A percentile compares a stretch with the other conserved stretches of the same genome.
Conservation (phyloP, 2,329 filamentous ascomycete species). For the Thelonectria discophora region DNA sequence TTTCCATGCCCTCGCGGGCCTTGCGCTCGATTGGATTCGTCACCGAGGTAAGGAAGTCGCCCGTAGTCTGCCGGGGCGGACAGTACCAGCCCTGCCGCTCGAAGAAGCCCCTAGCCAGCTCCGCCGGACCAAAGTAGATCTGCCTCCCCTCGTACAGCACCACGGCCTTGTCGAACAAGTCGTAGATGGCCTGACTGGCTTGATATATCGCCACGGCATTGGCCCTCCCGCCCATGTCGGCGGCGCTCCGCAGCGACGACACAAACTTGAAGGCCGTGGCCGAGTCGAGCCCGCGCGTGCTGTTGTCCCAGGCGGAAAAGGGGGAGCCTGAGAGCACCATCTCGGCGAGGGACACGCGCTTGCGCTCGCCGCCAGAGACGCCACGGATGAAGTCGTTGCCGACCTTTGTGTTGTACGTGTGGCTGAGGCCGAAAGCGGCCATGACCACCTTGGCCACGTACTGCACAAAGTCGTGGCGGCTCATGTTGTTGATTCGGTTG, state of each 20-base stretch:
- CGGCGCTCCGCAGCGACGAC: conserved; percentile 69
- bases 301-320: conserved; percentile 73
- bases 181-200: conserved; percentile 74
- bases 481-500: conserved; percentile 69
- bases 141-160: conserved; percentile 81
- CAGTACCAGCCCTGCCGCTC: conserved; percentile 74
- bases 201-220: conserved; percentile 77
- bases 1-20: conserved; percentile 65
- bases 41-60: conserved; percentile 75
- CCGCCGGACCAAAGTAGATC: conserved; percentile 76
- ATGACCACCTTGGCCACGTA: conserved; percentile 74
- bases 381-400: conserved; percentile 79
- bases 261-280: conserved; percentile 79
- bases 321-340: conserved; percentile 72
- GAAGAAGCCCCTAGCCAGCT: conserved; percentile 70
- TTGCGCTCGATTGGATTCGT: conserved; percentile 71
- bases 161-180: conserved; percentile 77
- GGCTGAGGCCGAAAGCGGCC: conserved; percentile 75
- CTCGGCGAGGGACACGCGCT: conserved; percentile 85
- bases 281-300: conserved; percentile 76
- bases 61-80: conserved; percentile 71
- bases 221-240: conserved; percentile 69
- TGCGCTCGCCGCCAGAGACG: conserved; percentile 75
- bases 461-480: conserved; percentile 65
- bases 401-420: conserved; percentile 77